Base-by-base conservation (phyloP, 2,329 filamentous ascomycete species). In the Amylocarpus encephaloides region DNA sequence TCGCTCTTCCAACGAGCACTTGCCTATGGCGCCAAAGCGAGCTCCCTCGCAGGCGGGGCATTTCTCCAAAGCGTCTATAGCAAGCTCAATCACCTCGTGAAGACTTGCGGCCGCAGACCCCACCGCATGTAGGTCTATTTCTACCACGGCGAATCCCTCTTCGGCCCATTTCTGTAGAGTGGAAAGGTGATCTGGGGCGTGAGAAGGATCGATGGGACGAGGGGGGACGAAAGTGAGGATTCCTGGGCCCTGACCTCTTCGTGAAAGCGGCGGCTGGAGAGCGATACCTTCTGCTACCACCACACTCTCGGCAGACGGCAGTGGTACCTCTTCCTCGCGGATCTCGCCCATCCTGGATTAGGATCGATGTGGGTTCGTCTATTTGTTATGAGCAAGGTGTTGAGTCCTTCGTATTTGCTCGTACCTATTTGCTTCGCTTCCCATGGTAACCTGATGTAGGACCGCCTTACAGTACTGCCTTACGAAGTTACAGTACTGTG, bases 141-240 rank as follows among this genome's bases (percentile, higher is more conserved):
- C 49, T 22, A 68, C 62, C 6, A 67, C 64, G 1, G 63, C 57
- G 51, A 64, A 70, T 3, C 67, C 65, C 47, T 69, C 66, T 43
- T 68, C 66, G 6, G 67, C 67, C 66, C 67, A 70, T 60, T 70
- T 69, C 40, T 63, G 60, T 35, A 63, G 42, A 5, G 67, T 66
- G 19, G 36, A 19, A n/a, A 47, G 43, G 30, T 33, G 10, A 34
- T 30, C 43, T n/a, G 35, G 38, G 5, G 19, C 30, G 12, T 13
- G 35, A 16, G 26, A 18, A 13, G 11, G 7, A 6, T 19, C 22
- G 3, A 35, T 34, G 29, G 45, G 18, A 13, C 9, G 16, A 6
- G 15, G 6, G 11, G 47, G 47, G 6, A 45, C 10, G 2, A 44
- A 16, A 9, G 44, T 15, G 33, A 49, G 38, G n/a, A 49, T 22